Conservation (phyloP, 495 filamentous ascomycete species). For the Letharia lupina region DNA sequence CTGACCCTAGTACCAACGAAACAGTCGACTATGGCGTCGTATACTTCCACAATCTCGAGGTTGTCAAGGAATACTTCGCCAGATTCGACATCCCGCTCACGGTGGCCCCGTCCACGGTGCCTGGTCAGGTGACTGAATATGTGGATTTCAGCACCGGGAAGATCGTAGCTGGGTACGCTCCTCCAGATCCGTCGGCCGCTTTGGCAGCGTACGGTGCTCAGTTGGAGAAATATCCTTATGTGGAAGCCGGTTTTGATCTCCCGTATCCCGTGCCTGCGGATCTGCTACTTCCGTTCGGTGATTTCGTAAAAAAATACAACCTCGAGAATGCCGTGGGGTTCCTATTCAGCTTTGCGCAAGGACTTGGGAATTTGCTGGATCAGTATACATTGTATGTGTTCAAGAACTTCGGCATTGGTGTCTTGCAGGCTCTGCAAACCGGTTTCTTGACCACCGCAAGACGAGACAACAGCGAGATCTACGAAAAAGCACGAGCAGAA, state of each 20-base stretch:
- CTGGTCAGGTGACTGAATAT: not conserved
- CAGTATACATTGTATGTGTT: constrained; percentile 28
- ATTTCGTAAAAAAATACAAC: constrained; percentile 38
- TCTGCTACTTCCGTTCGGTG: constrained; percentile 33
- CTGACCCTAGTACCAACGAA: constrained; percentile 33
- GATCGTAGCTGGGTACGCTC: constrained; percentile 19
- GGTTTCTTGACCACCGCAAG: constrained; percentile 31
- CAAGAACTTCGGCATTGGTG: constrained; percentile 17
- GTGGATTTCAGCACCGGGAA: constrained; percentile 28
- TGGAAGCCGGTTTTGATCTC: constrained; percentile 35
- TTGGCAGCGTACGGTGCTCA: constrained; percentile 28
- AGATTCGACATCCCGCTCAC: constrained; percentile 30
- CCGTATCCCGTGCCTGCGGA: constrained; percentile 38
- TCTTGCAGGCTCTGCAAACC: constrained; percentile 10
- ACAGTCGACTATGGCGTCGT: constrained; percentile 41
- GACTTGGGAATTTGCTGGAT: constrained; percentile 35
- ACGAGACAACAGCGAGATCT: constrained; percentile 38
- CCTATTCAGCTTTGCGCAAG: constrained; percentile 30
- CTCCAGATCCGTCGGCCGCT: constrained; percentile 19
- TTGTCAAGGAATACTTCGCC: constrained; percentile 33
- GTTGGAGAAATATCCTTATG: constrained; percentile 35
- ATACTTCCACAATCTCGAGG: constrained; percentile 31
- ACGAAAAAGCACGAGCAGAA: constrained; percentile 29
- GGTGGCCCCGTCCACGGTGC: not conserved
- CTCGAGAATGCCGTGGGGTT: constrained; percentile 28